Percentiles rank a stretch among this genome's conserved stretches.
Evolutionary conservation across 768 basidiomycete species (phyloP).

Genomic region (Multifurca ochricompacta): DNA sequence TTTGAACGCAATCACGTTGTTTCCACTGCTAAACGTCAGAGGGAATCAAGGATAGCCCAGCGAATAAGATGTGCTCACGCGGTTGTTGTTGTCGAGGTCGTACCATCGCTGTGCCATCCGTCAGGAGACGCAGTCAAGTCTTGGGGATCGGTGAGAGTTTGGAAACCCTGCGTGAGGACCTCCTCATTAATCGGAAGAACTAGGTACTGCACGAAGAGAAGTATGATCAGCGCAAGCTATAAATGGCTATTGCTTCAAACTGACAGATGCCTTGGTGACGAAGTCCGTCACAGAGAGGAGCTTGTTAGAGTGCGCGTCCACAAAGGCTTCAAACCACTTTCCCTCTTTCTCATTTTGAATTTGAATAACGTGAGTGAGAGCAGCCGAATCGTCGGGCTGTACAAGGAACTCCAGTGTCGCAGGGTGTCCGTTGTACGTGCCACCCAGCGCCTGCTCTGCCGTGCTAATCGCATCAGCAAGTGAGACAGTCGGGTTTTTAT

Average conservation of each 20-base stretch:
- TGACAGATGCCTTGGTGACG: constrained; percentile 37
- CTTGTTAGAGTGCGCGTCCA: constrained; percentile 48
- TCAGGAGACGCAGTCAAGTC: constrained; percentile 45
- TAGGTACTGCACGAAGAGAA: constrained; percentile 29
- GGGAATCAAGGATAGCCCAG: too few species aligned
- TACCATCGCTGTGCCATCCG: constrained; percentile 44
- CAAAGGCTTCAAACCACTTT: constrained; percentile 50
- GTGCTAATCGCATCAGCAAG: constrained; percentile 30
- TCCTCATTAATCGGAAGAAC: constrained; percentile 48
- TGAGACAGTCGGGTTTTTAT: constrained; percentile 32
- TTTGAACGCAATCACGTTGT: constrained; percentile 34
- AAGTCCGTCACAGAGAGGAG: constrained; percentile 46
- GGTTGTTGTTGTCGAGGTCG: constrained; percentile 30
- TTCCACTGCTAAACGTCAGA: constrained; percentile 24
- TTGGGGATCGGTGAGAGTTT: constrained; percentile 44
- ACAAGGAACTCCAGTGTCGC: constrained; percentile 36
- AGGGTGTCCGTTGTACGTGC: constrained; percentile 35
- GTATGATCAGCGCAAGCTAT: neutral
- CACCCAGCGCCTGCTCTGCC: constrained; percentile 33
- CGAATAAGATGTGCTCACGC: constrained; percentile 9
- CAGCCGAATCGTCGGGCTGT: constrained; percentile 32
- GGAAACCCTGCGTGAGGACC: constrained; percentile 42
- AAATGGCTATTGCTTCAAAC: constrained; percentile 9
- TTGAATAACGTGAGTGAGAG: constrained; percentile 36
- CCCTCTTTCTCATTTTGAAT: constrained; percentile 35